These are phyloP conservation scores for Plasmodium vivax DNA, from an alignment of 169 alveolate species.

Conservation along the genomic window DNA sequence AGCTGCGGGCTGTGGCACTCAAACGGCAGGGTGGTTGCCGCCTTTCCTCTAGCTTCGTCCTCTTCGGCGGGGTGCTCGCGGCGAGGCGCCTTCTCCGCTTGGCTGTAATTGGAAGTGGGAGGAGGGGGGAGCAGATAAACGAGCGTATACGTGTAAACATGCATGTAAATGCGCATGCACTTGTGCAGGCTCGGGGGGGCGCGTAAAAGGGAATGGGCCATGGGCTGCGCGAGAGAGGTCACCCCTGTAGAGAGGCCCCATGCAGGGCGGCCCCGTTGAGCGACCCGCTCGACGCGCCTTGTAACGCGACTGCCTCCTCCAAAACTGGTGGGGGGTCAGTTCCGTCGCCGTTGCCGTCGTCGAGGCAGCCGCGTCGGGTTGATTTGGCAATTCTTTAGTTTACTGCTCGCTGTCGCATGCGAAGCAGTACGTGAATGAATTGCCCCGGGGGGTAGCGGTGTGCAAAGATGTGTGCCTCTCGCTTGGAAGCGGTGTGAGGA, in stretches of 20 bases:
- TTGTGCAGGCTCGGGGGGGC: not conserved
- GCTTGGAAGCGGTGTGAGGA: no score
- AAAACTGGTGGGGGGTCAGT: not conserved
- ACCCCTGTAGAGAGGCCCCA: not conserved
- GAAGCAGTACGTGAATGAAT: slow-evolving; percentile 52
- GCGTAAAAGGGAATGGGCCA: not conserved
- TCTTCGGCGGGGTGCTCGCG: not conserved
- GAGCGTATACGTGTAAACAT: not conserved
- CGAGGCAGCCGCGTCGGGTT: not conserved
- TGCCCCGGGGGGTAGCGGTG: no score
- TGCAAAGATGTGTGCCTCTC: no score
- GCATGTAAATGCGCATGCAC: no score
- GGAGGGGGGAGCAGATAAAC: not conserved
- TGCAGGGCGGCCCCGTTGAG: not conserved
- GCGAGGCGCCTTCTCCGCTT: not conserved
- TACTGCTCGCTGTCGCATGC: slow-evolving; percentile 13
- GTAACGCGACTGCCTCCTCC: not conserved
- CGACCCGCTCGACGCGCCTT: no score
- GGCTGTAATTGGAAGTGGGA: not conserved
- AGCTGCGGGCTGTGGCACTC: slow-evolving; percentile 13
- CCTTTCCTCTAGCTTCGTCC: not conserved
- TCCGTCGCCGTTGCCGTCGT: not conserved
- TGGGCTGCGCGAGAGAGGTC: not conserved
- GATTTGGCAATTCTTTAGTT: slow-evolving; percentile 48
- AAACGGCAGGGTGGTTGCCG: not conserved